Conservation (phyloP, 768 basidiomycete species). For the Rhodotorula paludigena region DNA sequence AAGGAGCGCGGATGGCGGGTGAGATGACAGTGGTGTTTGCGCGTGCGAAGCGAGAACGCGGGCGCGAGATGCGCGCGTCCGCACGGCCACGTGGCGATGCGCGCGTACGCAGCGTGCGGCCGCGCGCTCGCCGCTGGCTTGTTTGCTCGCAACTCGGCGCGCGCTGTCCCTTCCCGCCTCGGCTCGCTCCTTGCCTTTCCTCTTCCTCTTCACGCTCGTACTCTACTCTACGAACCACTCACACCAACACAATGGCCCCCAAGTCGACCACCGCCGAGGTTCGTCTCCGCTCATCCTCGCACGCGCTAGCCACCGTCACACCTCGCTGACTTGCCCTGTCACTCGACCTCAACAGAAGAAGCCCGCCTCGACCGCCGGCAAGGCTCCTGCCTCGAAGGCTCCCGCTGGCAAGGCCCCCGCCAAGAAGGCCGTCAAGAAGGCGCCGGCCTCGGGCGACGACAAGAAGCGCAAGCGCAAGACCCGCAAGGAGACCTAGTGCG, state of each 20-base stretch:
- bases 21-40: background rate
- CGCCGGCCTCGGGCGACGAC: constrained; percentile 48
- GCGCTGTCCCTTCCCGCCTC: background rate
- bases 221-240: background rate
- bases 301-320: background rate
- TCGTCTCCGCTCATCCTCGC: background rate
- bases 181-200: background rate
- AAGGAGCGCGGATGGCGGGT: background rate
- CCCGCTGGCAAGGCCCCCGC: constrained; percentile 40
- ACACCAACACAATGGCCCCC: constrained; percentile 25
- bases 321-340: background rate
- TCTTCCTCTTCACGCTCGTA: background rate
- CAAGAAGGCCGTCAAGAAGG: constrained; percentile 43
- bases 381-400: constrained; percentile 49
- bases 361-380: constrained; percentile 56
- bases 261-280: constrained; percentile 35
- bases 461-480: constrained; percentile 53
- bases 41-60: background rate
- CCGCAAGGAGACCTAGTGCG: constrained; percentile 74
- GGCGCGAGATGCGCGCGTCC: constrained; percentile 16
- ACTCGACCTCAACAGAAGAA: constrained; percentile 38
- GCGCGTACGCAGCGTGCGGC: background rate
- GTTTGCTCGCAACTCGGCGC: background rate
- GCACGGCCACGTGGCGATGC: background rate
- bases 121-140: too few species aligned